Evolutionary conservation across 1,139 yeast genomes (phyloP), one percentile per base, ranked within the genome.

Genomic region (Spencermartinsiella ligniputridi): DNA sequence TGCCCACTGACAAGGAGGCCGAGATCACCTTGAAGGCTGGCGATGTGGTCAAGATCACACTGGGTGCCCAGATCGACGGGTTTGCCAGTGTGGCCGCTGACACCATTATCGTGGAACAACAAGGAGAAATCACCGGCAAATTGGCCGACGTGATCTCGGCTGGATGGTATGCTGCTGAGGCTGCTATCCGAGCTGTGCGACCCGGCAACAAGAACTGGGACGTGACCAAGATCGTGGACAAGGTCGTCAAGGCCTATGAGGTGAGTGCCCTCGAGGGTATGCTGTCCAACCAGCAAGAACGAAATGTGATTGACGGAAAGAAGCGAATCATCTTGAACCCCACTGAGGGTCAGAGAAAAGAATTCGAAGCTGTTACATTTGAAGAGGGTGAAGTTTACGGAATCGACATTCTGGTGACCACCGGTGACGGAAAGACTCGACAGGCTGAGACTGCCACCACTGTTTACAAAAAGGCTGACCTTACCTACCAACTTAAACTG

Each of bases 331-430:
- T 84, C 59, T 69, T 85, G 54, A 84, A 84, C 70, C 94, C 94
- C 53, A 69, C 77, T 50, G 86, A 82, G 60, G 74, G 72, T 56
- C 86, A 83, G 71, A 78, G 75, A 66, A 66, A 67, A 54, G 83
- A 76, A 61, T 76, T 82, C 63, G 84, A 79, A 51, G 72, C 87
- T 41, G 69, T 71, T 62, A 78, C 76, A 59, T 83, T 84, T 57
- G 88, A 78, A 63, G 87, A 80, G 63, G 81, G 81, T 60, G 90
- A 84, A 62, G 92, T 84, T 37, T 84, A 79, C 62, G 94, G 92
- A 41, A 71, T 84, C 57, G 94, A 84, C 60, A 74, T 84, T 50
- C 74, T 84, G 56, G 74, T 84, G 52, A 76, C 87, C 21, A 73
- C 88, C 42, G 78, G 83, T 16, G 76, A 72, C 46, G 94, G 94